phyloP scores from a whole-genome alignment of 495 filamentous ascomycete species.

The Tuber umbilicatum region DNA sequence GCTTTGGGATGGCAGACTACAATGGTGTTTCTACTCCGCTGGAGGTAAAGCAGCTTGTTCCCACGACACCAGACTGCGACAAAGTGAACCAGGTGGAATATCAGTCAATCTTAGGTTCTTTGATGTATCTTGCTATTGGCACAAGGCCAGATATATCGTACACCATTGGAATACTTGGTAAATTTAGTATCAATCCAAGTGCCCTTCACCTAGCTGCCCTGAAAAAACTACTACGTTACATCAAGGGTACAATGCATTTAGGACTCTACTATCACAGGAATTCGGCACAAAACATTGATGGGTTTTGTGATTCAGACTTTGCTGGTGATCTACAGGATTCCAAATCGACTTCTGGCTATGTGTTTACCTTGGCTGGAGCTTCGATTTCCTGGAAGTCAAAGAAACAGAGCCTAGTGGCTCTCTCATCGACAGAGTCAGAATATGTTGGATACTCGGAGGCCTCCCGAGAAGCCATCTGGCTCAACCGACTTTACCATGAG shows the following conservation, averaged over 20 bases:
- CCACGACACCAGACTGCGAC: background rate
- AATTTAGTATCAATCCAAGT: background rate
- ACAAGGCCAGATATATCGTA: too few relatives aligned
- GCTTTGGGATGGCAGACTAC: background rate
- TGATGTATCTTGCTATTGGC: background rate
- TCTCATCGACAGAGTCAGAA: background rate
- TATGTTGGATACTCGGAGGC: background rate
- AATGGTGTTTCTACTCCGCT: background rate
- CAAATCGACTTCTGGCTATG: background rate
- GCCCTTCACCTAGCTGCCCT: background rate
- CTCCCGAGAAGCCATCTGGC: background rate
- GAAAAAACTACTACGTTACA: background rate
- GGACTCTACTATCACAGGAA: background rate
- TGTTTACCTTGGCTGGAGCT: background rate
- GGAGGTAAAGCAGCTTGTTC: background rate
- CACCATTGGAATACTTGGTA: background rate
- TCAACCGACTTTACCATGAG: background rate
- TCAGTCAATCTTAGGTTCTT: background rate
- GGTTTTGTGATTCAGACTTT: background rate
- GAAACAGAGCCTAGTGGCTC: background rate
- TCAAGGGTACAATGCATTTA: background rate
- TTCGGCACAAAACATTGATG: background rate
- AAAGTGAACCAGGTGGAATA: background rate
- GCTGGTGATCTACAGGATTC: background rate
- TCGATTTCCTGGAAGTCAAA: constrained; percentile 3